Conservation (phyloP, 2,329 filamentous ascomycete species). For the Esteya vermicola region DNA sequence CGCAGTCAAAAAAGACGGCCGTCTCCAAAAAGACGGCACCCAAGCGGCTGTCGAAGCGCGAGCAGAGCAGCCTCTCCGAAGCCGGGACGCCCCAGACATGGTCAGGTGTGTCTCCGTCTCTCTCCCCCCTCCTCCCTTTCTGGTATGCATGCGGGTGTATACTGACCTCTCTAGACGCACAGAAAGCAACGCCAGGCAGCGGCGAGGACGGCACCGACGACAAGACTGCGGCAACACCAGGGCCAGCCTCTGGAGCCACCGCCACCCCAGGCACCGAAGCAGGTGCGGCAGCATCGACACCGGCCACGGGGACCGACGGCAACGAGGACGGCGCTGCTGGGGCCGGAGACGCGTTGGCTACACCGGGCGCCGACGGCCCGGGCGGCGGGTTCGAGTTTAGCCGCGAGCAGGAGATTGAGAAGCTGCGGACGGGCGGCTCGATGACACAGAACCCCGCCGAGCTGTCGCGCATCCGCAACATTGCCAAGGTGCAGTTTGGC, state of each 20-base stretch:
- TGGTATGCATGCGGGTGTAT: too few relatives aligned
- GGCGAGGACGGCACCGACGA: slow-evolving; percentile 28
- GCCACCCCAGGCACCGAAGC: slow-evolving; percentile 1
- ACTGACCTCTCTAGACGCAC: too few relatives aligned
- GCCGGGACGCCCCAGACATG: slow-evolving; percentile 36
- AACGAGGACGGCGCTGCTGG: slow-evolving; percentile 32
- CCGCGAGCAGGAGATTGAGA: slow-evolving; percentile 88
- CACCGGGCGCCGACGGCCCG: neutral
- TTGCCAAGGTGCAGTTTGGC: slow-evolving; percentile 89
- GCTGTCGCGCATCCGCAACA: slow-evolving; percentile 87
- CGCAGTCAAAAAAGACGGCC: slow-evolving; percentile 34
- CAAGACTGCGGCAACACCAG: slow-evolving; percentile 16
- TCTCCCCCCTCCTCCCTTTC: too few relatives aligned
- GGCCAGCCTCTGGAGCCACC: too few relatives aligned
- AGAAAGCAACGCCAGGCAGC: neutral
- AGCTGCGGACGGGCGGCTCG: slow-evolving; percentile 81
- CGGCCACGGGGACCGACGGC: slow-evolving; percentile 25
- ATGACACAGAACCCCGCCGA: slow-evolving; percentile 99
- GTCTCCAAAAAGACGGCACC: slow-evolving; percentile 40
- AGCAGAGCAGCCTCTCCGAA: slow-evolving; percentile 40
- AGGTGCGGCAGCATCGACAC: slow-evolving; percentile 1
- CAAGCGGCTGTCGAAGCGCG: slow-evolving; percentile 38
- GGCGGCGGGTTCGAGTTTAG: slow-evolving; percentile 42
- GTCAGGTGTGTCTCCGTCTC: slow-evolving; percentile 18
- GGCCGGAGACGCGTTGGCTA: slow-evolving; percentile 19